Evolutionary conservation across 768 basidiomycete species (phyloP).

Genomic region (Termitomyces sp.): DNA sequence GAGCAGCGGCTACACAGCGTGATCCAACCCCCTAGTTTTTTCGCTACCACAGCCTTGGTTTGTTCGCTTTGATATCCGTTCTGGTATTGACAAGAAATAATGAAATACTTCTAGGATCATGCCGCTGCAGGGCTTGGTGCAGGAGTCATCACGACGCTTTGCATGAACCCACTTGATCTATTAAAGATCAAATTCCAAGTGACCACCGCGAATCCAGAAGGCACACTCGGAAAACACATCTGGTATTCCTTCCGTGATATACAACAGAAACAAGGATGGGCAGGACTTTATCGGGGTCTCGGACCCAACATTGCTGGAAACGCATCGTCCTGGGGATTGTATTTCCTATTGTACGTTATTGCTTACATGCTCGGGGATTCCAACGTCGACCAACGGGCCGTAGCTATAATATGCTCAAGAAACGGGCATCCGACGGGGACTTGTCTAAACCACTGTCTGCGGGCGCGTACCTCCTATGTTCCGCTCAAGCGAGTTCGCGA

Average conservation of each 20-base stretch:
- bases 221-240: constrained; percentile 67
- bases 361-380: not conserved
- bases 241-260: constrained; percentile 73
- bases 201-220: constrained; percentile 56
- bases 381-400: not conserved
- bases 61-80: constrained; percentile 6
- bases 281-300: constrained; percentile 86
- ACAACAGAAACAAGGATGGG: constrained; percentile 68
- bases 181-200: constrained; percentile 95
- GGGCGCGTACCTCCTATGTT: constrained; percentile 77
- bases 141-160: constrained; percentile 85
- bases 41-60: constrained; percentile 45
- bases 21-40: constrained; percentile 43
- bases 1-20: constrained; percentile 7
- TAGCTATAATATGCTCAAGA: constrained; percentile 94
- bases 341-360: constrained; percentile 88
- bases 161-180: constrained; percentile 96
- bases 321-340: constrained; percentile 94
- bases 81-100: not conserved
- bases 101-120: constrained; percentile 64
- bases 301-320: constrained; percentile 91
- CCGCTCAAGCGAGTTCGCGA: constrained; percentile 93
- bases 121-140: constrained; percentile 91
- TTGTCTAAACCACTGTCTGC: constrained; percentile 65
- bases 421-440: constrained; percentile 64